phyloP scores from a whole-genome alignment of 2,329 filamentous ascomycete genomes.

The Diaporthe ilicicola region DNA sequence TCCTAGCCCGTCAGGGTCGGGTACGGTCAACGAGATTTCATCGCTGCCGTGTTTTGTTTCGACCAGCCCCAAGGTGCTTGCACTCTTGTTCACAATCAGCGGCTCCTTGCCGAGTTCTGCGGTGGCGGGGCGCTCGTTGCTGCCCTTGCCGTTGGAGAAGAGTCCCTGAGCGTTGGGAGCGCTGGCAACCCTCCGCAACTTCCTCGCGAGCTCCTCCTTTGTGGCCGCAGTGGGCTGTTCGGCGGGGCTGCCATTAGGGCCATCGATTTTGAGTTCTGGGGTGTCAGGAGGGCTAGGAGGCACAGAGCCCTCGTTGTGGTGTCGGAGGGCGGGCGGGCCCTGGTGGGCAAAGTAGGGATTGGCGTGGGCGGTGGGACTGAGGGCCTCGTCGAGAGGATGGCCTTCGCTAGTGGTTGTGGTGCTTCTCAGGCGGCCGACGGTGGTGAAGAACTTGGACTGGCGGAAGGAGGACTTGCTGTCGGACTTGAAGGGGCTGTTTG shows the following conservation, averaged over 20 bases:
- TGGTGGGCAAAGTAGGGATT: conserved; percentile 99
- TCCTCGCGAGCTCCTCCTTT: conserved; percentile 93
- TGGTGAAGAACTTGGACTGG: conserved; percentile 88
- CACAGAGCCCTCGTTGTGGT: conserved; percentile 93
- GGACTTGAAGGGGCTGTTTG: conserved; percentile 52
- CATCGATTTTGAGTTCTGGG: conserved; percentile 78
- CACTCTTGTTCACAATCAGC: conserved; percentile 65
- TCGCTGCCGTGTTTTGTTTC: conserved; percentile 53
- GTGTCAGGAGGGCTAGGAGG: conserved; percentile 94
- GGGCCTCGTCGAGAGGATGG: conserved; percentile 84
- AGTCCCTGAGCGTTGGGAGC: conserved; percentile 96
- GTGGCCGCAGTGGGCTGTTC: conserved; percentile 78
- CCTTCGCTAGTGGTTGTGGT: conserved; percentile 93
- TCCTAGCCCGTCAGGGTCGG: conserved; percentile 61
- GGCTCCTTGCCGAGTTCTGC: conserved; percentile 89
- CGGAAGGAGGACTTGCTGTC: conserved; percentile 76
- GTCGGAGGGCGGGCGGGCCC: conserved; percentile 88
- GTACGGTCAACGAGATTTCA: conserved; percentile 49
- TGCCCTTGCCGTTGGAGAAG: conserved; percentile 70
- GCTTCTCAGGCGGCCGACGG: conserved; percentile 86
- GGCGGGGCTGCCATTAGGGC: conserved; percentile 70
- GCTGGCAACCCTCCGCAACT: conserved; percentile 91
- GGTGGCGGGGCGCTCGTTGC: conserved; percentile 78
- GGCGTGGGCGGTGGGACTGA: conserved; percentile 91
- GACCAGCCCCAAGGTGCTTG: conserved; percentile 55